Evolutionary conservation across 129 eudicot species (phyloP).

Genomic region (Flaveria trinervia): DNA sequence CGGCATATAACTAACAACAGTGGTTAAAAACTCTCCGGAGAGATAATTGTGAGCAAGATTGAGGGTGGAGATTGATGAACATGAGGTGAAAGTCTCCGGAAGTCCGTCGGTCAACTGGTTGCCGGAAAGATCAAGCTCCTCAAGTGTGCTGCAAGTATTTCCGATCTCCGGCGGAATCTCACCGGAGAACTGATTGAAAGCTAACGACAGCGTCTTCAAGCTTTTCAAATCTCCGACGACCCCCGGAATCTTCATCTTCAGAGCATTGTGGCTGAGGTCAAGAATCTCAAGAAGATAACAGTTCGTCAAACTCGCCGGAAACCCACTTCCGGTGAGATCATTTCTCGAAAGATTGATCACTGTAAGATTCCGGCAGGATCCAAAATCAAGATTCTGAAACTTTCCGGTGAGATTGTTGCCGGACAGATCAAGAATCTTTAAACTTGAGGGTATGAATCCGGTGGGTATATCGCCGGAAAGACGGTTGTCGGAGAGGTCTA

Average conservation of each 20-base stretch:
- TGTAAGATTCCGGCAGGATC: conserved; percentile 57
- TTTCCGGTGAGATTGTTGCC: conserved; percentile 68
- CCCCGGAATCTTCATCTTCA: conserved; percentile 67
- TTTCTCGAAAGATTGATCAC: conserved; percentile 58
- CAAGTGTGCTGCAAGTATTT: conserved; percentile 50
- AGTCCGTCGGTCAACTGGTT: conserved; percentile 62
- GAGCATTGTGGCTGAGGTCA: conserved; percentile 55
- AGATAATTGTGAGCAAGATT: conserved; percentile 66
- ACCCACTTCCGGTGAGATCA: conserved; percentile 49
- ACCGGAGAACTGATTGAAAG: conserved; percentile 58
- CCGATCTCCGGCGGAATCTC: conserved; percentile 67
- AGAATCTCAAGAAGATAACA: conserved; percentile 55
- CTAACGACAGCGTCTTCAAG: conserved; percentile 55
- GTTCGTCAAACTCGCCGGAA: conserved; percentile 58
- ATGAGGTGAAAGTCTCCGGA: conserved; percentile 54
- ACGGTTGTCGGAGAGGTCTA: conserved; percentile 56
- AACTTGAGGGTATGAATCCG: conserved; percentile 29
- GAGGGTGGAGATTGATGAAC: conserved; percentile 56
- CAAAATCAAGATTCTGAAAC: conserved; percentile 49
- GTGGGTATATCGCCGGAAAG: conserved; percentile 49
- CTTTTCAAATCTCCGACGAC: conserved; percentile 47
- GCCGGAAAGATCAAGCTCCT: conserved; percentile 70
- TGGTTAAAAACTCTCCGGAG: conserved; percentile 57
- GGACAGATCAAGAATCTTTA: conserved; percentile 59
- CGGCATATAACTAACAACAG: conserved; percentile 60